A percentile compares a stretch with the other conserved stretches of the same genome.
Evolutionary conservation across 495 filamentous ascomycete genomes (phyloP).

Genomic region (Pyronema domesticum): DNA sequence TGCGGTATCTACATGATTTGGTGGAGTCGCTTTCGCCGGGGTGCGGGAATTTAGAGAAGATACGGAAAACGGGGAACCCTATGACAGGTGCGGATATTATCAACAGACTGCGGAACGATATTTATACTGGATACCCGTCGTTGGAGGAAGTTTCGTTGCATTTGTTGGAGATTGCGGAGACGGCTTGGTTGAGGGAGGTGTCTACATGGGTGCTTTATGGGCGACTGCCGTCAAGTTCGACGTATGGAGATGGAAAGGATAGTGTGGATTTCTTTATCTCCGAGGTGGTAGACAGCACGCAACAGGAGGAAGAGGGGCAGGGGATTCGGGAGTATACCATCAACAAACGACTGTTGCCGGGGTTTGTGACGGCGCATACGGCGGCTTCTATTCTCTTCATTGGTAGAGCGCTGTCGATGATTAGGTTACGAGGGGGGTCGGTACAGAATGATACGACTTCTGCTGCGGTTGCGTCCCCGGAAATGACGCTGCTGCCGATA

Average conservation of each 20-base stretch:
- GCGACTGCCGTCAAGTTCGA: slow-evolving; percentile 39
- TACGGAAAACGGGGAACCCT: slow-evolving; percentile 19
- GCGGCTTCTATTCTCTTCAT: slow-evolving; percentile 79
- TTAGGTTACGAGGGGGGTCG: slow-evolving; percentile 35
- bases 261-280: slow-evolving; percentile 68
- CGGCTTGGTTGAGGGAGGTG: slow-evolving; percentile 75
- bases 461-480: slow-evolving; percentile 32
- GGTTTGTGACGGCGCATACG: slow-evolving; percentile 56
- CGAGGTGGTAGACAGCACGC: slow-evolving; percentile 25
- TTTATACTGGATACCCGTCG: slow-evolving; percentile 76
- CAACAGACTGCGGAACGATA: slow-evolving; percentile 49
- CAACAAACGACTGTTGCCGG: slow-evolving; percentile 43
- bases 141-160: slow-evolving; percentile 56
- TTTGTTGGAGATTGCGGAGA: slow-evolving; percentile 61
- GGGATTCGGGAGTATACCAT: slow-evolving; percentile 35
- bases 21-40: slow-evolving; percentile 41
- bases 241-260: slow-evolving; percentile 33
- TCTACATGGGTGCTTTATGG: slow-evolving; percentile 84
- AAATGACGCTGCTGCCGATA: slow-evolving; percentile 46
- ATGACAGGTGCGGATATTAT: slow-evolving; percentile 55
- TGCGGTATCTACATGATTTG: slow-evolving; percentile 76
- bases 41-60: slow-evolving; percentile 5
- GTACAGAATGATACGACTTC: slow-evolving; percentile 7
- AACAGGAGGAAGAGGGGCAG: slow-evolving; percentile 26
- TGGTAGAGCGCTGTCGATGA: slow-evolving; percentile 70